phyloP scores from a whole-genome alignment of 495 filamentous ascomycete genomes.

The Annulohypoxylon nitens region DNA sequence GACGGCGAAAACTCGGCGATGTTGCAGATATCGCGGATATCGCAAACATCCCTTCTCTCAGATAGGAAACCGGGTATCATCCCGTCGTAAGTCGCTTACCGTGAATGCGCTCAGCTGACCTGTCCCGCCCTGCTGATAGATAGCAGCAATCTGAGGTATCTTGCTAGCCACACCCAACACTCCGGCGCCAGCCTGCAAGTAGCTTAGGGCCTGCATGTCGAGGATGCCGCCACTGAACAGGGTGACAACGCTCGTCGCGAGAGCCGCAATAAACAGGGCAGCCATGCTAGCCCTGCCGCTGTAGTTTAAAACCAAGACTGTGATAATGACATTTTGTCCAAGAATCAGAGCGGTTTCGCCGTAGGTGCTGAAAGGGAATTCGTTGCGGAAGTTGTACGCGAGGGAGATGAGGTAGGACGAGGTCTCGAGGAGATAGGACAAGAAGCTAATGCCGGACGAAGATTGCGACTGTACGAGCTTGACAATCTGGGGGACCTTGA shows the following conservation, averaged over 20 bases:
- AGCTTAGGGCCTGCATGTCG: constrained; percentile 74
- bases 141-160: constrained; percentile 88
- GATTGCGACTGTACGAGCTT: constrained; percentile 86
- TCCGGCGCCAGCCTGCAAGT: constrained; percentile 87
- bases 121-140: constrained; percentile 86
- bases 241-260: constrained; percentile 75
- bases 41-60: not conserved
- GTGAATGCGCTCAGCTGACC: constrained; percentile 97
- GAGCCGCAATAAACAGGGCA: constrained; percentile 78
- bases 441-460: constrained; percentile 85
- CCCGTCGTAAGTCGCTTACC: constrained; percentile 66
- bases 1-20: constrained; percentile 12
- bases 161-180: constrained; percentile 87
- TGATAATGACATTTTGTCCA: constrained; percentile 90
- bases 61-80: not conserved
- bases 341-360: constrained; percentile 94
- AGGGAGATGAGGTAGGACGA: constrained; percentile 84
- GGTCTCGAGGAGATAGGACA: constrained; percentile 92
- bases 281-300: constrained; percentile 70
- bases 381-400: constrained; percentile 88
- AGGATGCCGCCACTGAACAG: constrained; percentile 77
- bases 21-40: not conserved
- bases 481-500: constrained; percentile 96
- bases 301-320: constrained; percentile 84
- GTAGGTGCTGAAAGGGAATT: constrained; percentile 95